Base-by-base conservation (phyloP, 2,329 filamentous ascomycete species). In the Zymoseptoria ardabiliae region DNA sequence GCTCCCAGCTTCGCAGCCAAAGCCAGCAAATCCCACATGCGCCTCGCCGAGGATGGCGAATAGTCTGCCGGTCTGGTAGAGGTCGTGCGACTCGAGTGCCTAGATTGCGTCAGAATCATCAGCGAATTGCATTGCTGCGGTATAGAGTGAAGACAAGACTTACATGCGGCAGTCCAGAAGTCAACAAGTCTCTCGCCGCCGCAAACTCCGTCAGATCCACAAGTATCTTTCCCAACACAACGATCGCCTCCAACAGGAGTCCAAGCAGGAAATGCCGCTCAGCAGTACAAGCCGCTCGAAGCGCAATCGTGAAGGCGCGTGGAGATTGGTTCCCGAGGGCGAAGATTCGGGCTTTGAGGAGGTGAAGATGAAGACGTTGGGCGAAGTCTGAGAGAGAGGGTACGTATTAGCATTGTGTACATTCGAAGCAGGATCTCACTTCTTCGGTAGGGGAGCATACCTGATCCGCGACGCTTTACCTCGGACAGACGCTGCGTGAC, bases 41-140 rank as follows among this genome's bases (percentile, higher is more conserved):
- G 89, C 87, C 70, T 96, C 91, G 0, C 84, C 89, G 2, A 95
- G 81, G 21, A 84, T 74, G 1, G 83, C 82, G 72, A 92, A 93
- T 19, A 91, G 79, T 21, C 78, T 80, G 0, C 86, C 91, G 0
- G 81, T 80, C 13, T 90, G 77, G 53, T 78, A 78, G 1, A 80
- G 77, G 53, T 88, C 83, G 55, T 86, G 84, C 55, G 84, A 84
- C 73, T 95, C 90, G 1, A 95, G 78, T 5, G 75, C 73, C 73
- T 77, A 61, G 20, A 11, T 30, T 55, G 9, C n/a, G 20, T 54
- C 13, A 56, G 28, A 54, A 53, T 19, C 10, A 52, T 48, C n/a
- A 53, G 28, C 51, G 11, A 17, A n/a, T 13, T 45, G 17, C 35
- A n/a, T n/a, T 45, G n/a, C 35, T n/a, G 22, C 13, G 28, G 8